Base-by-base conservation (phyloP, 73 alveolate species). In the Paramecium caudatum region DNA sequence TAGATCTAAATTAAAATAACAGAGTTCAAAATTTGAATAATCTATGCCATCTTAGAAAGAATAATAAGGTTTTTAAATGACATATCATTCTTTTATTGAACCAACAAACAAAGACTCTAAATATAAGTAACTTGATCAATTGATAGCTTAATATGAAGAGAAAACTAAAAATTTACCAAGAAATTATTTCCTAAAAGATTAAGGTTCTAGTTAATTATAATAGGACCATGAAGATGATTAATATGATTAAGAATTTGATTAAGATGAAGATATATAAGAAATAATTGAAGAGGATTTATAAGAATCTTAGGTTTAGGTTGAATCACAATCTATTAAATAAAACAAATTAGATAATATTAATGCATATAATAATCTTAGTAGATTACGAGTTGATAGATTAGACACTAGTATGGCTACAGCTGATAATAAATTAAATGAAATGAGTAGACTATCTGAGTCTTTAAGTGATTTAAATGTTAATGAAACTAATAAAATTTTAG, bases 231-330 rank as follows among this genome's bases (percentile, higher is more conserved):
- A 68, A 2, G 84, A 68, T 32, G 84, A 68, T 13, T 17, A 68
- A 23, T 68, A 34, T 32, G 37, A 68, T 32, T 16, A 68, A 68
- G 84, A 68, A 25, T 34, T 68, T 68, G 84, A 68, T 32, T 68
- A 68, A 43, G 84, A 68, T 68, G 61, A 37, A 68, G 84, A 34
- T 0, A 68, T 68, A 8, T 68, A 37, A 68, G 50, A 34, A 9
- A 6, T 32, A 7, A 68, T 68, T 33, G 84, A 68, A 68, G 84
- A 37, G 34, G 84, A 37, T 32, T n/a, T 68, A 13, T 21, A 55
- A 55, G 80, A 55, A 55, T 55, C 80, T 43, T 55, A 55, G 30
- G 30, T 55, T 37, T 55, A 55, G 30, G n/a, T 55, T 5, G 46
- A 55, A 55, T 55, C 8, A 55, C 9, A 55, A 23, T 55, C 80